Evolutionary conservation across 139 green algal genomes (phyloP).

Genomic region (Pedinophyceae sp.): DNA sequence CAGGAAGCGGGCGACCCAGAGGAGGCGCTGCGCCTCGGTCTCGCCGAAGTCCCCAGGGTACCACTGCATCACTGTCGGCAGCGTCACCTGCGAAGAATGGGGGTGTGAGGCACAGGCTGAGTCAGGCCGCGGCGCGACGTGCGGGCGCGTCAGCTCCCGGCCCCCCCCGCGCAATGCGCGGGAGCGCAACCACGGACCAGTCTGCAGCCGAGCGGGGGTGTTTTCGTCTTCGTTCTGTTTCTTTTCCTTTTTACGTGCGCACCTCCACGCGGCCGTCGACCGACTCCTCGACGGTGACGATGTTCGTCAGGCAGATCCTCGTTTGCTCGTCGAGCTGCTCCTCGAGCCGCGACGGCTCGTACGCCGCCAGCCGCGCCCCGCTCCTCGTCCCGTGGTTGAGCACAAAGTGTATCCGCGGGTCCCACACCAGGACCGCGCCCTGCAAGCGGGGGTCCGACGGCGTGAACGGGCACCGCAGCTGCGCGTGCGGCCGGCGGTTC

Average conservation of each 20-base stretch:
- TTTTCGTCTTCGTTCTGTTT: conserved; percentile 3
- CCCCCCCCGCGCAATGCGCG: background rate
- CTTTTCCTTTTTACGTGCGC: background rate
- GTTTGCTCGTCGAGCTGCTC: conserved; percentile 1
- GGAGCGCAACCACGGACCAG: background rate
- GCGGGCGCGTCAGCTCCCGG: background rate
- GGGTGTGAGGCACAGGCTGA: background rate
- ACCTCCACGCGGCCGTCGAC: background rate
- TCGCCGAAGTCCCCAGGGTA: conserved; percentile 20
- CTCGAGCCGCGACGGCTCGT: background rate
- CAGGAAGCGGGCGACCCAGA: conserved; percentile 10
- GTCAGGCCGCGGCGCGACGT: conserved; percentile 2
- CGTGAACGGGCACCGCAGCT: conserved; percentile 12
- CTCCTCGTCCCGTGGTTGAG: conserved; percentile 16
- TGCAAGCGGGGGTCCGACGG: conserved; percentile 3
- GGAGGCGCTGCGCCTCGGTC: conserved; percentile 9
- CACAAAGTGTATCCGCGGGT: conserved; percentile 25
- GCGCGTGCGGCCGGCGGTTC: conserved; percentile 13
- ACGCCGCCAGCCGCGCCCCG: conserved; percentile 15
- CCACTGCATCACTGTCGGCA: conserved; percentile 12
- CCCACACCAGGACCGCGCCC: conserved; percentile 15
- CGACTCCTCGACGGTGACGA: conserved; percentile 5
- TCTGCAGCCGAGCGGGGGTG: conserved; percentile 2
- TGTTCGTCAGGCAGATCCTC: too few species aligned
- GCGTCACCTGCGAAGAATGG: conserved; percentile 2